Conservation (phyloP, 2,329 filamentous ascomycete genomes). For the Pseudogymnoascus verrucosus region DNA sequence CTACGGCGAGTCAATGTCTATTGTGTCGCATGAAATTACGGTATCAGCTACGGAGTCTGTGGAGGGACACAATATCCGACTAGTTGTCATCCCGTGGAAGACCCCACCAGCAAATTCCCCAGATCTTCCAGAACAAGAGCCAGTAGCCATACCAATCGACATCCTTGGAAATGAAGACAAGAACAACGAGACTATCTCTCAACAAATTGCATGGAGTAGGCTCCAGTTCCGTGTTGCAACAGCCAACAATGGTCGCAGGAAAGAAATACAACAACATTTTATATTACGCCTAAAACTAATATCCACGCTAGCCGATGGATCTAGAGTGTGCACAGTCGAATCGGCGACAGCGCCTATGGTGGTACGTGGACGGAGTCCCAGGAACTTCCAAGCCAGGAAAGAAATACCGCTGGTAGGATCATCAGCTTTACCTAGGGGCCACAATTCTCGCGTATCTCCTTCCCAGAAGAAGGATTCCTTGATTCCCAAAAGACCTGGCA, state of each 20-base stretch:
- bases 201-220: conserved; percentile 89
- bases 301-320: conserved; percentile 75
- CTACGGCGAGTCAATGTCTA: conserved; percentile 73
- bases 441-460: conserved; percentile 17
- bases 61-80: conserved; percentile 81
- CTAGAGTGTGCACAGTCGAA: conserved; percentile 73
- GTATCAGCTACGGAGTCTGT: conserved; percentile 93
- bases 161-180: conserved; percentile 31
- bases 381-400: conserved; percentile 91
- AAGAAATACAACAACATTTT: conserved; percentile 95
- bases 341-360: conserved; percentile 85
- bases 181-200: conserved; percentile 72
- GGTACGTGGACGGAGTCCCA: conserved; percentile 82
- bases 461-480: not conserved
- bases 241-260: conserved; percentile 88
- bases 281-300: conserved; percentile 80
- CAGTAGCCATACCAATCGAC: conserved; percentile 66
- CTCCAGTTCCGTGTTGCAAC: conserved; percentile 91
- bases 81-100: conserved; percentile 98
- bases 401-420: conserved; percentile 64
- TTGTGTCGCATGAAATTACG: conserved; percentile 74
- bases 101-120: conserved; percentile 74
- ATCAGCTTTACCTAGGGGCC: conserved; percentile 27
- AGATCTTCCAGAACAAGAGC: conserved; percentile 75
- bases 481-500: conserved; percentile 11